Evolutionary conservation across 225 moss, liverwort and hornwort species (phyloP).

Genomic region (Physcomitrellopsis africana): DNA sequence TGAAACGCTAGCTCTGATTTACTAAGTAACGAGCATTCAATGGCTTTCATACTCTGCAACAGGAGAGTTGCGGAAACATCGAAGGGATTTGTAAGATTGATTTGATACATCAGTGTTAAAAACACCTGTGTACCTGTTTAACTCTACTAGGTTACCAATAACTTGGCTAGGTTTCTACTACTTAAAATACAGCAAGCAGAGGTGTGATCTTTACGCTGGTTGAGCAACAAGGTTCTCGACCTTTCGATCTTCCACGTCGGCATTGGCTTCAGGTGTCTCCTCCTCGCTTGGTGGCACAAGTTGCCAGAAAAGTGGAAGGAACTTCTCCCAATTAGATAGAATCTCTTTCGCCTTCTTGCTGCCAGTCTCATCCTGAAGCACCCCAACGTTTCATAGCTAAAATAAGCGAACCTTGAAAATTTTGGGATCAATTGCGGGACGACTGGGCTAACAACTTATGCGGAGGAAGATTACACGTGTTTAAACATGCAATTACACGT

Average conservation of each 20-base stretch:
- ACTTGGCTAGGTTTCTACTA: neutral
- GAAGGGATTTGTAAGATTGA: neutral
- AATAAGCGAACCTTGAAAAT: neutral
- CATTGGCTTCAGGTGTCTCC: constrained; percentile 87
- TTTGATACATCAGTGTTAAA: constrained; percentile 25
- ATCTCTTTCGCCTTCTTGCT: constrained; percentile 66
- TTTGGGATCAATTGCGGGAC: neutral
- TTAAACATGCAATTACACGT: no score
- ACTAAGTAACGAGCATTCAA: neutral
- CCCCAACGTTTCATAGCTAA: constrained; percentile 4
- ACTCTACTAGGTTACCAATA: constrained; percentile 7
- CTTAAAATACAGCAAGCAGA: neutral
- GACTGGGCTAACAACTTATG: no score
- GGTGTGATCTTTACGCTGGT: constrained; percentile 35
- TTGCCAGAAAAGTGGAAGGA: constrained; percentile 87
- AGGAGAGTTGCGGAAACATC: constrained; percentile 18
- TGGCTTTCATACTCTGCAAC: constrained; percentile 26
- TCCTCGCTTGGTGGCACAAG: constrained; percentile 98
- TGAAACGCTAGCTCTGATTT: neutral
- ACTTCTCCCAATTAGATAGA: constrained; percentile 75
- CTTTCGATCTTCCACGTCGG: constrained; percentile 31
- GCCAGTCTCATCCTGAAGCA: constrained; percentile 84
- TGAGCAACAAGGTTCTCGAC: constrained; percentile 50
- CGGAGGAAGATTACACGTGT: no score
- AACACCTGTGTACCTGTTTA: constrained; percentile 14